Conservation (phyloP, 208 protist species). For the Leishmania mexicana region DNA sequence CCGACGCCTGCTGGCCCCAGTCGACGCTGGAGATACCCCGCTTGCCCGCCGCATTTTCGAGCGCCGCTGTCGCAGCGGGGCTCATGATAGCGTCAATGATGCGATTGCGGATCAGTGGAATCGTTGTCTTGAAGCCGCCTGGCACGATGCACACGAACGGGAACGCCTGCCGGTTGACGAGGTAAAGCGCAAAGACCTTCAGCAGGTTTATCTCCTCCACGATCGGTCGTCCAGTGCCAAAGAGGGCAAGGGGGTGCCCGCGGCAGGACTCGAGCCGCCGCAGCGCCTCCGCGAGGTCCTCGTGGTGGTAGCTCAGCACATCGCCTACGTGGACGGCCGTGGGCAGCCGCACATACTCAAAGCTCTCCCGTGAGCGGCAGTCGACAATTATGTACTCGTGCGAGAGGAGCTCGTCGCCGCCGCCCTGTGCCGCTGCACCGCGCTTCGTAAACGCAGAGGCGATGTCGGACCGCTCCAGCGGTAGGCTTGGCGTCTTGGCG, state of each 20-base stretch:
- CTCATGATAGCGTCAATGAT: constrained; percentile 36
- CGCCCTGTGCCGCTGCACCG: not conserved
- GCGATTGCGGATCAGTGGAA: constrained; percentile 67
- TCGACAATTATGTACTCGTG: constrained; percentile 89
- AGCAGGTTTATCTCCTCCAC: constrained; percentile 90
- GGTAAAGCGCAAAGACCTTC: constrained; percentile 78
- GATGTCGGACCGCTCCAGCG: constrained; percentile 78
- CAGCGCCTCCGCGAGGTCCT: constrained; percentile 45
- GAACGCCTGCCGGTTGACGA: constrained; percentile 67
- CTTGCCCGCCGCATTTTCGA: constrained; percentile 1
- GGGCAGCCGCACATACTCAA: constrained; percentile 82
- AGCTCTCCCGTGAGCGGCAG: constrained; percentile 82
- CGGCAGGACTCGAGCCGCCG: constrained; percentile 37
- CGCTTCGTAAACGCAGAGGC: constrained; percentile 54
- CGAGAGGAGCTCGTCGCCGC: constrained; percentile 12
- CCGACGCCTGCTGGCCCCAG: constrained; percentile 21
- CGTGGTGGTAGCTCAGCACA: constrained; percentile 49
- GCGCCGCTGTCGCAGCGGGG: constrained; percentile 17
- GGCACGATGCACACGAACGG: constrained; percentile 75
- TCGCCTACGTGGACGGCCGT: constrained; percentile 72
- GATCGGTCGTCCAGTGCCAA: constrained; percentile 37
- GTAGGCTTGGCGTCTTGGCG: constrained; percentile 48
- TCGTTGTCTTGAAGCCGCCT: constrained; percentile 74
- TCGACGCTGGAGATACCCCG: not conserved
- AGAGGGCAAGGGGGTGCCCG: constrained; percentile 68